phyloP scores from a whole-genome alignment of 2,329 filamentous ascomycete species.

The Arthroderma sp. region DNA sequence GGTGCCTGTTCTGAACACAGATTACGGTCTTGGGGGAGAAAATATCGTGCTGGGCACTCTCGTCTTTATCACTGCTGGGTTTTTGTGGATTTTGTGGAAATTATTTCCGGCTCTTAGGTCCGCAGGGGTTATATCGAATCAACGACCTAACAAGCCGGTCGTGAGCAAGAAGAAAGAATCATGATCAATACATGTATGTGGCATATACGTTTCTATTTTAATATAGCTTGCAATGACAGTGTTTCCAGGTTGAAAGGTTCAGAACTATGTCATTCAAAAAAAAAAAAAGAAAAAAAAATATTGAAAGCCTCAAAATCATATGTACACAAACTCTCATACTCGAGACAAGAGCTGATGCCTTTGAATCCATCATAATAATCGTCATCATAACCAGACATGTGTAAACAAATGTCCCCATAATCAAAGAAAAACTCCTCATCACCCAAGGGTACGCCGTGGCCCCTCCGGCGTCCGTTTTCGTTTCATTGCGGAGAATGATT shows the following conservation, averaged over 20 bases:
- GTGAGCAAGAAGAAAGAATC: slow-evolving; percentile 7
- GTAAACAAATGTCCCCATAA: neutral
- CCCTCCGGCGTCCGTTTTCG: neutral
- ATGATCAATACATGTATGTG: neutral
- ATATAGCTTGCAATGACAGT: no score
- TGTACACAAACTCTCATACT: neutral
- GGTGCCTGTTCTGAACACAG: slow-evolving; percentile 53
- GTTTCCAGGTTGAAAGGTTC: no score
- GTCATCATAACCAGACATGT: slow-evolving; percentile 1
- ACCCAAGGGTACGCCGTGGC: neutral
- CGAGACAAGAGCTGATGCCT: neutral
- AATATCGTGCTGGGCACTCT: slow-evolving; percentile 45
- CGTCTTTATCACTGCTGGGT: slow-evolving; percentile 47
- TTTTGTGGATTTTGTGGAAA: slow-evolving; percentile 56
- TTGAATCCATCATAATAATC: neutral
- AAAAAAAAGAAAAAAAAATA: neutral
- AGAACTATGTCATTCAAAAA: neutral
- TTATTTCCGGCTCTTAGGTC: slow-evolving; percentile 26
- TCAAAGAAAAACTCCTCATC: neutral
- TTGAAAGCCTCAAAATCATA: neutral
- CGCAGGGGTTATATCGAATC: slow-evolving; percentile 11
- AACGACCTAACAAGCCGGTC: slow-evolving; percentile 2
- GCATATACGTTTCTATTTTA: neutral
- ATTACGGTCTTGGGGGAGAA: slow-evolving; percentile 31
- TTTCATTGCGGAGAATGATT: neutral